phyloP scores from a whole-genome alignment of 768 basidiomycete genomes.

The Melanogaster broomeanus region DNA sequence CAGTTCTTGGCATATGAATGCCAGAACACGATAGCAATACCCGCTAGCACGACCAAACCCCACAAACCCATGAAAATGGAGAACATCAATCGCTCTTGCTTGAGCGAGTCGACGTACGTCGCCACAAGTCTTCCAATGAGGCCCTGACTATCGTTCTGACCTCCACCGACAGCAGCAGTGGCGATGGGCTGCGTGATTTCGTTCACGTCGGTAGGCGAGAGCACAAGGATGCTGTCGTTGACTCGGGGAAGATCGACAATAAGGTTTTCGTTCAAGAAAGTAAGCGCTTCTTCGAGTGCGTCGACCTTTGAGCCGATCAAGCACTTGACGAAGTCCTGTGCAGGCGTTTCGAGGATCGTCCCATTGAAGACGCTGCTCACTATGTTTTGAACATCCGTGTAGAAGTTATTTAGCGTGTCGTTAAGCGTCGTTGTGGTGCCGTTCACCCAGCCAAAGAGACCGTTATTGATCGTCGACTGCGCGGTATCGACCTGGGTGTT shows the following conservation, averaged over 20 bases:
- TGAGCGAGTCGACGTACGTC: conserved; percentile 68
- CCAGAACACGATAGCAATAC: conserved; percentile 68
- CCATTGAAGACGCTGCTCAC: conserved; percentile 82
- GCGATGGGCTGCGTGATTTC: conserved; percentile 82
- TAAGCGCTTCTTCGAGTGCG: conserved; percentile 83
- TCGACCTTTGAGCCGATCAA: conserved; percentile 90
- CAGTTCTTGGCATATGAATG: conserved; percentile 57
- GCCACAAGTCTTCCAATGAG: conserved; percentile 73
- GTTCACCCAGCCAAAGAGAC: conserved; percentile 95
- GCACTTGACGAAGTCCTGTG: conserved; percentile 86
- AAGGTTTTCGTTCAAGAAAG: conserved; percentile 89
- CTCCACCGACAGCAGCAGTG: conserved; percentile 73
- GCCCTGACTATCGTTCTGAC: conserved; percentile 51
- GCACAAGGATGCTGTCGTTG: conserved; percentile 71
- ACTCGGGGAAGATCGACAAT: conserved; percentile 78
- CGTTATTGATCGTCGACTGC: conserved; percentile 80
- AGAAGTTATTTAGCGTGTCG: conserved; percentile 82
- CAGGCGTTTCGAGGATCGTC: conserved; percentile 78
- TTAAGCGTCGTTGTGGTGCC: conserved; percentile 87
- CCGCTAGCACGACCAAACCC: conserved; percentile 83
- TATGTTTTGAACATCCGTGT: conserved; percentile 76
- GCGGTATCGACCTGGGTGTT: conserved; percentile 70
- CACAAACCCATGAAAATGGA: conserved; percentile 81
- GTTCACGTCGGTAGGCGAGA: conserved; percentile 70
- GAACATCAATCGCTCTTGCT: conserved; percentile 86